phyloP scores from a whole-genome alignment of 495 filamentous ascomycete genomes.

The Talaromyces proteolyticus region DNA sequence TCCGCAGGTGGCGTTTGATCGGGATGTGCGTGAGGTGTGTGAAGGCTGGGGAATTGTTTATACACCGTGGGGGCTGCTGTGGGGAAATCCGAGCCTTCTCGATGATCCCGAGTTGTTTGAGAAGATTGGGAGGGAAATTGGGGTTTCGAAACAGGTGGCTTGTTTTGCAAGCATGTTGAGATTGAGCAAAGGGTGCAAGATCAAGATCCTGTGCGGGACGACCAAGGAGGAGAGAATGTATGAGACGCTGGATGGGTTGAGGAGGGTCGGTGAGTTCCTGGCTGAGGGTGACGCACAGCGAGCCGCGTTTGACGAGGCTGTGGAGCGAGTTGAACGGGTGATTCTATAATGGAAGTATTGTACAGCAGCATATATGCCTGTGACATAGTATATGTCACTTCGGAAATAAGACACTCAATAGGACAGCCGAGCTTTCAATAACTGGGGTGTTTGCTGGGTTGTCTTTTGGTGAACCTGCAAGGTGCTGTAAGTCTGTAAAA shows the following conservation, averaged over 20 bases:
- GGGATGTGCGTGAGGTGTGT: constrained; percentile 1
- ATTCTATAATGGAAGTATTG: too few relatives aligned
- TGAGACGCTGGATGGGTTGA: not conserved
- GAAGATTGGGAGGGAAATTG: not conserved
- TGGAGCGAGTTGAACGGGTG: not conserved
- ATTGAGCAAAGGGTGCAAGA: not conserved
- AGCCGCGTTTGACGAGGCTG: not conserved
- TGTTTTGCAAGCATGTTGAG: not conserved
- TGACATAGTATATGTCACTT: too few relatives aligned
- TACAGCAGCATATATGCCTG: too few relatives aligned
- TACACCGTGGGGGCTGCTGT: constrained; percentile 1
- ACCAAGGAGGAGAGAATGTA: not conserved
- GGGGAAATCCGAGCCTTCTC: not conserved
- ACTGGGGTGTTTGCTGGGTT: too few relatives aligned
- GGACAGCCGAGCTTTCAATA: too few relatives aligned
- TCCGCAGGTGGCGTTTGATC: not conserved
- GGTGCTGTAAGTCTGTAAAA: too few relatives aligned
- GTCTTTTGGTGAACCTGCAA: too few relatives aligned
- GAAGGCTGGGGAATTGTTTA: not conserved
- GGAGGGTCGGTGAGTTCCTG: constrained; percentile 10
- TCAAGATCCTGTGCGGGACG: not conserved
- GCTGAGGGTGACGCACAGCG: not conserved
- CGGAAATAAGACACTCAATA: too few relatives aligned
- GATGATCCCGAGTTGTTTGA: not conserved
- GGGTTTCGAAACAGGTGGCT: not conserved